phyloP scores from a whole-genome alignment of 495 filamentous ascomycete species.

The Penicillium lividum region DNA sequence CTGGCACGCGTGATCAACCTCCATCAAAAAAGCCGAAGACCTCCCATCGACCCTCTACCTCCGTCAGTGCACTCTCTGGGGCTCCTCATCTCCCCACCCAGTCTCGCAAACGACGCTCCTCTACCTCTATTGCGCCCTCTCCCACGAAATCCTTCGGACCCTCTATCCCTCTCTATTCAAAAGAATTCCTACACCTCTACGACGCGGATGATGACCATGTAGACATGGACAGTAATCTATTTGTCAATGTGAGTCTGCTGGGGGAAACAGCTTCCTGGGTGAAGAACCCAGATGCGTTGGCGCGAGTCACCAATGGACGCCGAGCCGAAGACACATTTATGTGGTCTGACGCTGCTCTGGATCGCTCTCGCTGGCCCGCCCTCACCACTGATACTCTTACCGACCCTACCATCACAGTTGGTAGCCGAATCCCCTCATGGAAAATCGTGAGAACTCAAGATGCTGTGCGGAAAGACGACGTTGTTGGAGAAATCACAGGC shows the following conservation, averaged over 20 bases:
- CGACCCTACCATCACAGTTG: conserved; percentile 42
- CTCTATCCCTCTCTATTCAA: conserved; percentile 59
- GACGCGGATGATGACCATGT: conserved; percentile 56
- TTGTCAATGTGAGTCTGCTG: conserved; percentile 66
- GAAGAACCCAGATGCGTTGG: conserved; percentile 56
- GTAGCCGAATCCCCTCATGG: conserved; percentile 59
- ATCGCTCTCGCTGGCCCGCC: conserved; percentile 53
- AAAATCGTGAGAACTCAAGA: conserved; percentile 68
- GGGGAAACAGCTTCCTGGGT: conserved; percentile 72
- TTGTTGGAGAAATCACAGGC: conserved; percentile 85
- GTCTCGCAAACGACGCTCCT: conserved; percentile 54
- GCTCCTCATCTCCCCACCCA: conserved; percentile 36
- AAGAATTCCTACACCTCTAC: conserved; percentile 70
- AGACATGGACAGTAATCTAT: conserved; percentile 57
- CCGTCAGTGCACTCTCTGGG: conserved; percentile 60
- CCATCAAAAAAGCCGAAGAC: conserved; percentile 74
- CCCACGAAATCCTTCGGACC: conserved; percentile 53
- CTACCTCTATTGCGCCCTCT: conserved; percentile 49
- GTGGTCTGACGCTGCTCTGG: conserved; percentile 52
- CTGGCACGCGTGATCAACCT: conserved; percentile 55
- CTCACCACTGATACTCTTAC: conserved; percentile 50
- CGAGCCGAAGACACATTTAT: conserved; percentile 50
- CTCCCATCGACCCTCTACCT: conserved; percentile 69
- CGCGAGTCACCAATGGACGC: conserved; percentile 42
- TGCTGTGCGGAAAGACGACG: conserved; percentile 61